These are phyloP conservation scores for Castanea sativa DNA, from an alignment of 306 rosid species.

Conservation along the genomic window DNA sequence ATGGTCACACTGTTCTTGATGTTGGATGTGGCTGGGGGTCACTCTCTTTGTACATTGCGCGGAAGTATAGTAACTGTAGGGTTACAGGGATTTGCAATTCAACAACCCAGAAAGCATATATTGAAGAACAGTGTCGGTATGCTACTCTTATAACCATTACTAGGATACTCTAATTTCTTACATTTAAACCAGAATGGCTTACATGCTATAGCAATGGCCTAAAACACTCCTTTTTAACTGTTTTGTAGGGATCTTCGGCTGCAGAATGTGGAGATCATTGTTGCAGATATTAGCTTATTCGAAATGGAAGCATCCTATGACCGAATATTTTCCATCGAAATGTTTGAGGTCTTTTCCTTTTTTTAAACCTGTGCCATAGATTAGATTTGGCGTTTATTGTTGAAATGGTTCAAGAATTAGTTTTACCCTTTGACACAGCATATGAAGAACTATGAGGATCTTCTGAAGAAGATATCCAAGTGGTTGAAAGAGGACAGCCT, in stretches of 20 bases:
- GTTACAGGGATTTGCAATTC: constrained; percentile 93
- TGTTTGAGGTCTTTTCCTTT: constrained; percentile 70
- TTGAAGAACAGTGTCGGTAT: constrained; percentile 65
- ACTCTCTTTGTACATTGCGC: constrained; percentile 65
- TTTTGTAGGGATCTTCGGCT: constrained; percentile 56
- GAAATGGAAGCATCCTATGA: constrained; percentile 86
- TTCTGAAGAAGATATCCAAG: constrained; percentile 79
- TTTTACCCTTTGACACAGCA: constrained; percentile 49
- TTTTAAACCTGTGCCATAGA: neutral
- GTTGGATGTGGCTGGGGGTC: constrained; percentile 99
- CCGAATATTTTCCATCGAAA: constrained; percentile 77
- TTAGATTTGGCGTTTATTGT: neutral
- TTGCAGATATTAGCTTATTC: constrained; percentile 69
- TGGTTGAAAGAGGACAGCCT: constrained; percentile 86
- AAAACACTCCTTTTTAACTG: constrained; percentile 1
- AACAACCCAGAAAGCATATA: constrained; percentile 64
- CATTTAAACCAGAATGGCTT: neutral
- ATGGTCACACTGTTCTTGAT: constrained; percentile 78
- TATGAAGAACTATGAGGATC: constrained; percentile 91
- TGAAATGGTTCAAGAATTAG: neutral
- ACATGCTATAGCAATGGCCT: constrained; percentile 7
- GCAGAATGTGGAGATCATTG: constrained; percentile 68
- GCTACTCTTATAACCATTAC: neutral
- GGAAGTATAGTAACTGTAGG: constrained; percentile 60
- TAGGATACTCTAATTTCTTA: neutral